These are phyloP conservation scores for Gigaspora rosea DNA, from an alignment of 192 early-diverging fungal genomes.

Conservation along the genomic window DNA sequence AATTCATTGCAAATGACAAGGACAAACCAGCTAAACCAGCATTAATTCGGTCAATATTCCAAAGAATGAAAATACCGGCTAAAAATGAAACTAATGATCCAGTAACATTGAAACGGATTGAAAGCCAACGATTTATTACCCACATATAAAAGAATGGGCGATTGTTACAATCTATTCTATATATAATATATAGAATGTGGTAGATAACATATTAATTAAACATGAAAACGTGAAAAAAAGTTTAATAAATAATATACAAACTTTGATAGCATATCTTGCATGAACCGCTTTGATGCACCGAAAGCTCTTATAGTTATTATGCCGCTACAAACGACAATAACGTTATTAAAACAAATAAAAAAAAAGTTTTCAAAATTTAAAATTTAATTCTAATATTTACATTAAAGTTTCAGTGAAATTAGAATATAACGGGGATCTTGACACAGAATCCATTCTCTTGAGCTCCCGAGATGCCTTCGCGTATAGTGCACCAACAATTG, in stretches of 20 bases:
- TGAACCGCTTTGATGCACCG: constrained; percentile 35
- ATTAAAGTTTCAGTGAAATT: constrained; percentile 69
- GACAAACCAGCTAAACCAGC: too few species aligned
- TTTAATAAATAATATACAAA: neutral
- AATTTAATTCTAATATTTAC: neutral
- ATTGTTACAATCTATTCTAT: too few species aligned
- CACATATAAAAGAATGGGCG: too few species aligned
- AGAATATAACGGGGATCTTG: constrained; percentile 76
- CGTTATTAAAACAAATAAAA: neutral
- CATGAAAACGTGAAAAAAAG: neutral
- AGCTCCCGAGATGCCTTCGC: constrained; percentile 80
- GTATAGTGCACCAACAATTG: constrained; percentile 71
- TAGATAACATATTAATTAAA: constrained; percentile 35
- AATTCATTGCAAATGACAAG: too few species aligned
- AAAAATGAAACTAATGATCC: too few species aligned
- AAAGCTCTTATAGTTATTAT: constrained; percentile 84
- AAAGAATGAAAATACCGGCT: too few species aligned
- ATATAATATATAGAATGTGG: too few species aligned
- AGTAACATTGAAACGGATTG: too few species aligned
- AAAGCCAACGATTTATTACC: too few species aligned
- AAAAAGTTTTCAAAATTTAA: neutral
- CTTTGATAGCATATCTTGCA: constrained; percentile 55
- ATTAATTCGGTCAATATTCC: too few species aligned
- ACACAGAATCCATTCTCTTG: constrained; percentile 66
- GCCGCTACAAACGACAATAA: constrained; percentile 38